These are phyloP conservation scores for Verticillium longisporum DNA, from an alignment of 2,329 filamentous ascomycete species.

Conservation along the genomic window DNA sequence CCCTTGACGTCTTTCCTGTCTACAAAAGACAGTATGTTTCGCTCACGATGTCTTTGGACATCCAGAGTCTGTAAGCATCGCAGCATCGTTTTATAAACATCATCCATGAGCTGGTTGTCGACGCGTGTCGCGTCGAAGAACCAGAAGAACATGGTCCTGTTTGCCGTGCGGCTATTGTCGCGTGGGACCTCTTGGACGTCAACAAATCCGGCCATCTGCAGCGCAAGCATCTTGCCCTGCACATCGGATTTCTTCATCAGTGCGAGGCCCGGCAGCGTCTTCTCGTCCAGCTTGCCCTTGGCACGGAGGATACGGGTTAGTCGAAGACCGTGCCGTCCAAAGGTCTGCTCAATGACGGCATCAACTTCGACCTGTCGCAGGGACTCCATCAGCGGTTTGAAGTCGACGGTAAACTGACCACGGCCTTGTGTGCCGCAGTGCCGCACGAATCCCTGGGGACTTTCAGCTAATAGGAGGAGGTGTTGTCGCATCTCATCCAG, in stretches of 20 bases:
- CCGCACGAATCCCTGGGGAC: conserved; percentile 60
- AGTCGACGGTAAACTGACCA: conserved; percentile 80
- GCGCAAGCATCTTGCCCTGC: conserved; percentile 73
- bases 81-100: conserved; percentile 85
- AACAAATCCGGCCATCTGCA: conserved; percentile 81
- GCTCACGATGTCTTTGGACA: conserved; percentile 65
- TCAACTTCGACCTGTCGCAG: conserved; percentile 76
- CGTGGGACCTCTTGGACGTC: conserved; percentile 93
- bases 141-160: conserved; percentile 84
- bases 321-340: conserved; percentile 70
- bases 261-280: conserved; percentile 71
- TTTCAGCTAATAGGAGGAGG: conserved; percentile 64
- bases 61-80: conserved; percentile 74
- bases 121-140: conserved; percentile 77
- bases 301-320: conserved; percentile 79
- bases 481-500: conserved; percentile 62
- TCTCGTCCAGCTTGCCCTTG: conserved; percentile 93
- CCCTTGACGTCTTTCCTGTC: conserved; percentile 82
- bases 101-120: conserved; percentile 64
- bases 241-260: conserved; percentile 83
- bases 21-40: conserved; percentile 70
- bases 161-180: conserved; percentile 74
- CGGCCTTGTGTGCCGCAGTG: conserved; percentile 57
- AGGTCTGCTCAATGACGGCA: conserved; percentile 69
- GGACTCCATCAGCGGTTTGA: conserved; percentile 61